Evolutionary conservation across 139 green algal species (phyloP), one percentile per base, ranked within the genome.

Genomic region (Chlamydomonas sp.): DNA sequence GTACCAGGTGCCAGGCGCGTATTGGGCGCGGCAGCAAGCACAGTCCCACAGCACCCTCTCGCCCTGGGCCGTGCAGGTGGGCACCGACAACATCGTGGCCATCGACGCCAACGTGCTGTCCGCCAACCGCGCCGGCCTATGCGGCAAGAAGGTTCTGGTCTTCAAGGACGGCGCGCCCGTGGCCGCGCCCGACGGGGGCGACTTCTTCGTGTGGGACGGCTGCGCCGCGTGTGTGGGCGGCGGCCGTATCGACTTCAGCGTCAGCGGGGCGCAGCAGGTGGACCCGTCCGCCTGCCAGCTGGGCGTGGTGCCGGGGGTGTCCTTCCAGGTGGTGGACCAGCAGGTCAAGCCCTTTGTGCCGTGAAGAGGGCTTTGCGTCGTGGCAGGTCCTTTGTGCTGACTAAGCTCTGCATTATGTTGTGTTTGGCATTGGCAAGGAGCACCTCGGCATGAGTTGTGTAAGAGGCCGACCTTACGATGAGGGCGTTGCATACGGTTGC

Each of bases 161-260:
- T 81, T 58, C 60, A 68, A 69, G 59, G 49, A 81, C 59, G 77
- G 77, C 14, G 17, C 10, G 60, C 59, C 2, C 1, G 77, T 81
- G 59, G 14, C 59, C 1, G 5, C 77, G 62, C 77, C 77, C 6
- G 77, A 81, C 8, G 77, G 77, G 3, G 77, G 77, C 16, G 20
- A 67, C 59, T 81, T 81, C 77, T 81, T 81, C 18, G 77, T 81
- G 17, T 81, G 77, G 77, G 77, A 81, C 12, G 77, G 77, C 59
- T 81, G 77, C 12, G 59, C 4, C 12, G 77, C 77, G 17, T 81
- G 77, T 57, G 12, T 81, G 6, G 77, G 77, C 17, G 77, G 59
- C 59, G 77, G 59, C 62, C 59, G 77, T 2, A 66, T 81, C 16
- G 77, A 81, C 77, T 81, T 81, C 5, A 81, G 77, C 60, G 60